Evolutionary conservation across 164 flowering plant genomes (phyloP), one percentile per base, ranked within the genome.

Genomic region (Vitis rotundifolia): DNA sequence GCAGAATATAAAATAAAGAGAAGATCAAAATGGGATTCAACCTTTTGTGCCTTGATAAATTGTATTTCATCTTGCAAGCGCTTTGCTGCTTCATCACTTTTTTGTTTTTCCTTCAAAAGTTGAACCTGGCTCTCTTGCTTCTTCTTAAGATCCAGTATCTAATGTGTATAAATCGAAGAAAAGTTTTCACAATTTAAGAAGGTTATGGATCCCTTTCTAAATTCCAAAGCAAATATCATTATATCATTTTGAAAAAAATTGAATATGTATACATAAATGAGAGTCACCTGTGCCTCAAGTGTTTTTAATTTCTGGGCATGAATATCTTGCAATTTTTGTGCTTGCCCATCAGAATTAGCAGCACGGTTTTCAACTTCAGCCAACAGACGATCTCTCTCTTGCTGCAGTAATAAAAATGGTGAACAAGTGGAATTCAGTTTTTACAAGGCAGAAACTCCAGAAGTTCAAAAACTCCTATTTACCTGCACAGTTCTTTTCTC

Each of bases 71-170:
- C 98, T 78, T 96, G 98, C 59, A 96, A 76, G 49, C 91, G 74
- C 77, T 86, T 93, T 37, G 99, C 91, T 64, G 95, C 99, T 78
- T 96, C 98, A 80, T 96, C 97, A 86, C 97, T 93, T 77, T 88
- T 91, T 76, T 93, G 97, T 78, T 96, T 96, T 83, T 93, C 97
- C 85, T 89, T 93, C 63, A 92, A 74, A 70, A 93, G 86, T 75
- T 90, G 97, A 77, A 92, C 97, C 74, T 96, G 98, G 80, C 75
- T 91, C 81, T 96, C 99, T 82, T 96, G 97, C 71, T 93, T 96
- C 85, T 91, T 96, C 83, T 88, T 96, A 26, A 96, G 94, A 82
- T 96, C 98, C 80, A 76, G 80, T 76, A 95, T 93, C 99, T 92
- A 79, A 64, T 53, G 10, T 12, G 26, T 19, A 54, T 19, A 49